phyloP scores from a whole-genome alignment of 768 basidiomycete species.

The Tulasnella sp. region DNA sequence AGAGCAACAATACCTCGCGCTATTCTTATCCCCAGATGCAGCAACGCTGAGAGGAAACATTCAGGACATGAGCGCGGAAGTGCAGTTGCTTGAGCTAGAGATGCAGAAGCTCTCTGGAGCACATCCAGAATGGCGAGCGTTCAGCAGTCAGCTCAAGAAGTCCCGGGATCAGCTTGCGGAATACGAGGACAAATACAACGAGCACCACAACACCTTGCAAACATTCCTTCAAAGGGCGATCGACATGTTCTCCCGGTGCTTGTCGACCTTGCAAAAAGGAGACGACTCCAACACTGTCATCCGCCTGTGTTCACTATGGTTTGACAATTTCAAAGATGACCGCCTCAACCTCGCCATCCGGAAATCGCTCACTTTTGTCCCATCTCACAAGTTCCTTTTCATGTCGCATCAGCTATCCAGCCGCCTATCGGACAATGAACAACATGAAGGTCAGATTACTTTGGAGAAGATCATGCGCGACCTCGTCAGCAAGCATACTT shows the following conservation, averaged over 20 bases:
- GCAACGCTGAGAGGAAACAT: conserved; percentile 59
- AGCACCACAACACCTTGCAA: conserved; percentile 32
- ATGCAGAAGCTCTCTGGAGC: conserved; percentile 18
- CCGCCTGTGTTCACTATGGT: conserved; percentile 84
- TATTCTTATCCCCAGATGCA: conserved; percentile 58
- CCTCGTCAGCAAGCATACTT: conserved; percentile 82
- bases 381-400: conserved; percentile 83
- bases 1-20: conserved; percentile 71
- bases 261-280: conserved; percentile 56
- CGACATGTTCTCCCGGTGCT: conserved; percentile 73
- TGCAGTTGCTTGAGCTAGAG: conserved; percentile 41
- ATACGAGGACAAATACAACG: conserved; percentile 25
- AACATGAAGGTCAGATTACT: conserved; percentile 38
- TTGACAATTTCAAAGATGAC: conserved; percentile 61
- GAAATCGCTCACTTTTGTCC: conserved; percentile 46
- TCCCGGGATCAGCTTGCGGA: conserved; percentile 30
- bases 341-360: conserved; percentile 37
- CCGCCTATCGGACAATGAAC: conserved; percentile 48
- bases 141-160: conserved; percentile 5
- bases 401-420: conserved; percentile 90
- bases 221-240: conserved; percentile 65
- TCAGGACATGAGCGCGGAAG: conserved; percentile 61
- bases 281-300: conserved; percentile 65
- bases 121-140: not conserved
- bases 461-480: conserved; percentile 55